A percentile compares a stretch with the other conserved stretches of the same genome.
Evolutionary conservation across 169 alveolate species (phyloP).

Genomic region (Plasmodium vivax): DNA sequence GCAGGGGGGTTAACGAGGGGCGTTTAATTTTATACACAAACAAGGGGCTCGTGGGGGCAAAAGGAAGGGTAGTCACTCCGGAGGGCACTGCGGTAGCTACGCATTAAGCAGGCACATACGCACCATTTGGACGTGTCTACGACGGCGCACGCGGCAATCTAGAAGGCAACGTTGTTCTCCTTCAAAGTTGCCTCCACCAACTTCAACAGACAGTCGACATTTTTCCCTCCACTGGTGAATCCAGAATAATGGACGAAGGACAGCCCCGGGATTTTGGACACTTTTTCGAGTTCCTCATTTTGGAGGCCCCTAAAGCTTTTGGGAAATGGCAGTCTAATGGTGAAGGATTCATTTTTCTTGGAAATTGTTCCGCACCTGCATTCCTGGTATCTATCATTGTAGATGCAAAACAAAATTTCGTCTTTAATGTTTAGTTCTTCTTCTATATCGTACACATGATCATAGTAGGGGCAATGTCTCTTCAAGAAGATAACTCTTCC

Average conservation of each 20-base stretch:
- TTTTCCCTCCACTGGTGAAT: conserved; percentile 85
- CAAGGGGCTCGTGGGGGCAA: neutral
- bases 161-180: conserved; percentile 51
- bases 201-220: conserved; percentile 58
- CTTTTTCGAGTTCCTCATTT: conserved; percentile 78
- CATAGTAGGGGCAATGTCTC: conserved; percentile 82
- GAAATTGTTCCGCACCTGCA: conserved; percentile 77
- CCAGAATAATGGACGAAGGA: conserved; percentile 84
- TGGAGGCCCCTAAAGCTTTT: conserved; percentile 82
- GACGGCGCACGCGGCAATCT: neutral
- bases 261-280: conserved; percentile 80
- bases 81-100: neutral
- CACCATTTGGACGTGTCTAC: neutral
- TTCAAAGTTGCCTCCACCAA: conserved; percentile 61
- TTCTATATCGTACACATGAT: conserved; percentile 77
- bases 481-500: conserved; percentile 82
- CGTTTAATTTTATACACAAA: neutral
- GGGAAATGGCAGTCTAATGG: conserved; percentile 83
- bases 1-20: neutral
- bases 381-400: conserved; percentile 58
- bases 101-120: neutral
- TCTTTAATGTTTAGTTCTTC: conserved; percentile 74
- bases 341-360: conserved; percentile 76
- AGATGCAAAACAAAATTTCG: conserved; percentile 74
- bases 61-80: neutral